Conservation (phyloP, 1,139 yeast species). For the Saccharomyces pastorianus region DNA sequence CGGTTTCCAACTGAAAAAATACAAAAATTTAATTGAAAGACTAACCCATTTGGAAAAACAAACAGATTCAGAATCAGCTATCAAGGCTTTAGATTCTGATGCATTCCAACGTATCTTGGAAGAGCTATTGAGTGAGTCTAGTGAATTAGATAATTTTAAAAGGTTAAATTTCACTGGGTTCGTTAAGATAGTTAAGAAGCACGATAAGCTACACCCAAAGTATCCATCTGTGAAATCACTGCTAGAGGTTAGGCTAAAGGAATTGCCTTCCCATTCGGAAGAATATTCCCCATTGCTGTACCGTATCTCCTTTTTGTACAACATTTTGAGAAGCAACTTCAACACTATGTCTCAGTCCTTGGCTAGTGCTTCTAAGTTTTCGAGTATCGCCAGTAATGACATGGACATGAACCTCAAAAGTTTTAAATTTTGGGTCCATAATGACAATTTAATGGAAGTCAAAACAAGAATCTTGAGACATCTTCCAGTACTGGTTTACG, state of each 20-base stretch:
- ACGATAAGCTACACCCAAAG: slow-evolving; percentile 78
- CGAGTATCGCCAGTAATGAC: slow-evolving; percentile 22
- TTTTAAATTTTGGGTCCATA: slow-evolving; percentile 91
- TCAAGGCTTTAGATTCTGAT: slow-evolving; percentile 24
- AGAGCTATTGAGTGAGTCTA: slow-evolving; percentile 62
- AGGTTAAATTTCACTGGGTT: slow-evolving; percentile 92
- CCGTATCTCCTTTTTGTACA: slow-evolving; percentile 73
- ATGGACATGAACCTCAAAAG: slow-evolving; percentile 56
- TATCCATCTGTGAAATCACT: slow-evolving; percentile 78
- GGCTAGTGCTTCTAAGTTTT: slow-evolving; percentile 27
- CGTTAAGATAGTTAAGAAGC: slow-evolving; percentile 88
- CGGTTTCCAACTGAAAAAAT: slow-evolving; percentile 68
- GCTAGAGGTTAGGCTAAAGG: slow-evolving; percentile 76
- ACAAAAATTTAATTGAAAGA: slow-evolving; percentile 57
- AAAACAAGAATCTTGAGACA: slow-evolving; percentile 89
- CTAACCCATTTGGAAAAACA: slow-evolving; percentile 55
- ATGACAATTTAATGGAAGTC: slow-evolving; percentile 93
- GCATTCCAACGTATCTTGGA: slow-evolving; percentile 61
- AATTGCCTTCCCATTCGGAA: slow-evolving; percentile 87
- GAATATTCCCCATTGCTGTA: slow-evolving; percentile 88
- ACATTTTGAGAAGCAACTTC: slow-evolving; percentile 49
- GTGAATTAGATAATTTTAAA: slow-evolving; percentile 82
- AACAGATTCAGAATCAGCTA: slow-evolving; percentile 28
- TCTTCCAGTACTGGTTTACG: slow-evolving; percentile 82
- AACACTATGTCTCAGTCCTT: slow-evolving; percentile 24